Evolutionary conservation across 331 rosid genomes (phyloP).

Genomic region (Rosa hybrid): DNA sequence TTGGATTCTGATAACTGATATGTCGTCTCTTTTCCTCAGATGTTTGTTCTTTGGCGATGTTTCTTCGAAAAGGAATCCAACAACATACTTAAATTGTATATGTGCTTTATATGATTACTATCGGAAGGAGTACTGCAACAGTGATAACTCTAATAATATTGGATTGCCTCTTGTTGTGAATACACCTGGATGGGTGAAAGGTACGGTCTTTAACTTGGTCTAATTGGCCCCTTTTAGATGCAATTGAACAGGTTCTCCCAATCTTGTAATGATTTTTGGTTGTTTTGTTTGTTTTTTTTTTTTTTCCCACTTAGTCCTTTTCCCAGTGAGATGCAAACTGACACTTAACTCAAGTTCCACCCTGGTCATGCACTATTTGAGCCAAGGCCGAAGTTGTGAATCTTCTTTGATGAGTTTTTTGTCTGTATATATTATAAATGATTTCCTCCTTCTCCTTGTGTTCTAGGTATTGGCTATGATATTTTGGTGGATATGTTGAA

Average conservation of each 20-base stretch:
- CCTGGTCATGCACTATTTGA: background rate
- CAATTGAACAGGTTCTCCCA: background rate
- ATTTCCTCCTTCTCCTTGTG: constrained; percentile 28
- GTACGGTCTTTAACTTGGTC: constrained; percentile 31
- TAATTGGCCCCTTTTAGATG: background rate
- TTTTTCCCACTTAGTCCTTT: background rate
- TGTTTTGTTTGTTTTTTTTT: background rate
- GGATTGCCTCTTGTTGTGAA: constrained; percentile 79
- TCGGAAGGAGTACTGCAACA: constrained; percentile 44
- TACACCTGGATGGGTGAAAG: constrained; percentile 94
- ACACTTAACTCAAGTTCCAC: background rate
- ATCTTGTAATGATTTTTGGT: constrained; percentile 15
- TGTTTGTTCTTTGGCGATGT: constrained; percentile 85
- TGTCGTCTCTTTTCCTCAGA: constrained; percentile 42
- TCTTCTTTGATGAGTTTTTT: background rate
- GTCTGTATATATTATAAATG: background rate
- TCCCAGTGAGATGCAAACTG: background rate
- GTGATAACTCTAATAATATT: constrained; percentile 35
- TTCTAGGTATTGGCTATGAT: constrained; percentile 78
- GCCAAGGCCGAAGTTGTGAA: constrained; percentile 3
- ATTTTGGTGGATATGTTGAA: constrained; percentile 73
- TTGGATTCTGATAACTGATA: constrained; percentile 6
- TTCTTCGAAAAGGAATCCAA: constrained; percentile 76
- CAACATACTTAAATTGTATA: constrained; percentile 49
- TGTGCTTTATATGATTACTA: constrained; percentile 61